Conservation (phyloP, 805 yeast species). For the Kregervanrija delftensis region DNA sequence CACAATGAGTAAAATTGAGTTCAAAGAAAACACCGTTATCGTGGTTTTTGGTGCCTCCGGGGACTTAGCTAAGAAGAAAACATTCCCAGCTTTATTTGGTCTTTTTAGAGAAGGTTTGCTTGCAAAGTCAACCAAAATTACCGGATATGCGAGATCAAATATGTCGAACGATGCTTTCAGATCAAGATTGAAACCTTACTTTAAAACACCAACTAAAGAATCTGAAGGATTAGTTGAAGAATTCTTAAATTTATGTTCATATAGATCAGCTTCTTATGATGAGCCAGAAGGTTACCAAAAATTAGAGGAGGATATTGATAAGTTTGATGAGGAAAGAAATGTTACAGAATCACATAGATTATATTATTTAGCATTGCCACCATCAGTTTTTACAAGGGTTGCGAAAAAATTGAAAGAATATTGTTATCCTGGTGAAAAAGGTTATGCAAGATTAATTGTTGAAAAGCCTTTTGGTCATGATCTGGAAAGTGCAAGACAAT, state of each 20-base stretch:
- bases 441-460: slow-evolving; percentile 74
- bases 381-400: slow-evolving; percentile 79
- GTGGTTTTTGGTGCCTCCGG: slow-evolving; percentile 95
- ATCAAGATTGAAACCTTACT: slow-evolving; percentile 54
- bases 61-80: slow-evolving; percentile 91
- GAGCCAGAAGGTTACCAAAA: slow-evolving; percentile 61
- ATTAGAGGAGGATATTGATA: slow-evolving; percentile 48
- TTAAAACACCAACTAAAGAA: slow-evolving; percentile 34
- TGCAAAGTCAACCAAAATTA: slow-evolving; percentile 61
- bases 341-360: slow-evolving; percentile 63
- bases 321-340: slow-evolving; percentile 45
- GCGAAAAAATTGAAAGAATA: slow-evolving; percentile 63
- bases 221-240: slow-evolving; percentile 41
- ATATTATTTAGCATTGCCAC: slow-evolving; percentile 92
- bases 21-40: slow-evolving; percentile 61
- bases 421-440: slow-evolving; percentile 57
- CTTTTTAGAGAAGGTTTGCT: slow-evolving; percentile 70
- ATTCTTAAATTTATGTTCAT: slow-evolving; percentile 60
- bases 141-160: slow-evolving; percentile 89
- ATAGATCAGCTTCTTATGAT: slow-evolving; percentile 78
- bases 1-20: slow-evolving; percentile 24
- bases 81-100: slow-evolving; percentile 83
- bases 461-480: slow-evolving; percentile 98
- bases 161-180: slow-evolving; percentile 61
- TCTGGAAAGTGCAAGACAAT: slow-evolving; percentile 64